These are phyloP conservation scores for Penicillium concentricum DNA, from an alignment of 2,329 filamentous ascomycete genomes.

Conservation along the genomic window DNA sequence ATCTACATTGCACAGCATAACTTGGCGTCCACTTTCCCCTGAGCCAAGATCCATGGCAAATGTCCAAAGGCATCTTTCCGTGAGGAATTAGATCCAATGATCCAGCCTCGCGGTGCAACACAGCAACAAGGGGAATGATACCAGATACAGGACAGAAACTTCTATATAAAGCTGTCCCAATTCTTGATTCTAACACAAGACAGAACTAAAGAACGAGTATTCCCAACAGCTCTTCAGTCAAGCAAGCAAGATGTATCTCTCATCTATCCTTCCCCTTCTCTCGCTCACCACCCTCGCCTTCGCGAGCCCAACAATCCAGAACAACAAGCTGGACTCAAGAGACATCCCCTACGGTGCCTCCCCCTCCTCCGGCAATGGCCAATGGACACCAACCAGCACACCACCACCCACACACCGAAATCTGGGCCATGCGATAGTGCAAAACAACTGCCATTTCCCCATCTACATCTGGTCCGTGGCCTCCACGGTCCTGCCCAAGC, in stretches of 20 bases:
- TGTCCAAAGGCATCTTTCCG: not conserved
- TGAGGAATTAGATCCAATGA: not conserved
- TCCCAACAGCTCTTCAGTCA: not conserved
- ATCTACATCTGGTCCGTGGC: constrained; percentile 43
- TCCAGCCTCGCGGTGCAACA: not conserved
- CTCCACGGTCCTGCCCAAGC: constrained; percentile 22
- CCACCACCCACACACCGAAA: constrained; percentile 8
- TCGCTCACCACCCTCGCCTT: constrained; percentile 9
- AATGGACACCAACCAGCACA: not conserved
- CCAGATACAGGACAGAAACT: not conserved
- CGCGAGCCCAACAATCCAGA: constrained; percentile 2
- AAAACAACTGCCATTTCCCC: constrained; percentile 34
- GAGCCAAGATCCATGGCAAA: not conserved
- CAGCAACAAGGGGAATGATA: not conserved
- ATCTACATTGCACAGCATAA: not conserved
- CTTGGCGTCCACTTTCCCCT: not conserved
- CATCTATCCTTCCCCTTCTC: constrained; percentile 5
- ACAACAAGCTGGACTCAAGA: not conserved
- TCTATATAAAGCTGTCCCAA: not conserved
- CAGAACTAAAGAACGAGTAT: not conserved
- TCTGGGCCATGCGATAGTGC: constrained; percentile 33
- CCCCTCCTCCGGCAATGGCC: not conserved
- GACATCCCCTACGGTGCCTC: constrained; percentile 2
- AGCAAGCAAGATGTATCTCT: constrained; percentile 9
- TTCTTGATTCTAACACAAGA: not conserved